Percentiles rank a stretch among this genome's conserved stretches.
Conservation (phyloP, 805 yeast species). For the Zygotorulaspora sp. region DNA sequence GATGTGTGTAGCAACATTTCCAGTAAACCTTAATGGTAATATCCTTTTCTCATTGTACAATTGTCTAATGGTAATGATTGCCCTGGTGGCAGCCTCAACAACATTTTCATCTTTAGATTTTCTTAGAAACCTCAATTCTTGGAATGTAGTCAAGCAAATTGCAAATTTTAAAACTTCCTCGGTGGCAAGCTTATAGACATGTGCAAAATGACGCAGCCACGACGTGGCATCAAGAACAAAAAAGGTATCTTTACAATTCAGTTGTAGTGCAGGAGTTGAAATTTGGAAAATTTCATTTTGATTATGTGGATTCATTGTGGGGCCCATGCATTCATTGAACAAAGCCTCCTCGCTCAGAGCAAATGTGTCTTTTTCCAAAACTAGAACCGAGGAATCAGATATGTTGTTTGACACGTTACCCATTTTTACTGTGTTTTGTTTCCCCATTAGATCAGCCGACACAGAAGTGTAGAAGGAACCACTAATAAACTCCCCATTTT, state of each 20-base stretch:
- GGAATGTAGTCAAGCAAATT: slow-evolving; percentile 70
- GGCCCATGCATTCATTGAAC: slow-evolving; percentile 10
- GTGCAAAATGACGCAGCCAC: slow-evolving; percentile 75
- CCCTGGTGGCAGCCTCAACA: slow-evolving; percentile 77
- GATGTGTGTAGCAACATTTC: slow-evolving; percentile 58
- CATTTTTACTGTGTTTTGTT: not conserved
- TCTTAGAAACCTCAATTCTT: slow-evolving; percentile 64
- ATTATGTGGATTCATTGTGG: slow-evolving; percentile 1
- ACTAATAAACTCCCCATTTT: slow-evolving; percentile 34
- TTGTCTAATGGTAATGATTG: slow-evolving; percentile 67
- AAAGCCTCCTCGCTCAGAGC: slow-evolving; percentile 6
- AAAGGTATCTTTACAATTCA: slow-evolving; percentile 52
- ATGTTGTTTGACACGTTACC: not conserved
- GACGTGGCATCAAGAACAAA: slow-evolving; percentile 69
- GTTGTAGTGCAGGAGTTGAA: slow-evolving; percentile 53
- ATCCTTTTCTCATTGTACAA: slow-evolving; percentile 52
- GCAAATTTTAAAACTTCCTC: slow-evolving; percentile 53
- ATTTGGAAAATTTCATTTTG: slow-evolving; percentile 15
- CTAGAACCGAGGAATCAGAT: not conserved
- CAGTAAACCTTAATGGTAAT: slow-evolving; percentile 60
- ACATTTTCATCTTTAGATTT: slow-evolving; percentile 66
- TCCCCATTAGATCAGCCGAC: slow-evolving; percentile 7
- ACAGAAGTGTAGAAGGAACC: slow-evolving; percentile 33
- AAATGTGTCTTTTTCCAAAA: slow-evolving; percentile 1
- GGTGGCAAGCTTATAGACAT: slow-evolving; percentile 61